Percentiles rank a stretch among this genome's conserved stretches.
phyloP scores from a whole-genome alignment of 23 red algal genomes.

The Gracilaria vermiculophylla region DNA sequence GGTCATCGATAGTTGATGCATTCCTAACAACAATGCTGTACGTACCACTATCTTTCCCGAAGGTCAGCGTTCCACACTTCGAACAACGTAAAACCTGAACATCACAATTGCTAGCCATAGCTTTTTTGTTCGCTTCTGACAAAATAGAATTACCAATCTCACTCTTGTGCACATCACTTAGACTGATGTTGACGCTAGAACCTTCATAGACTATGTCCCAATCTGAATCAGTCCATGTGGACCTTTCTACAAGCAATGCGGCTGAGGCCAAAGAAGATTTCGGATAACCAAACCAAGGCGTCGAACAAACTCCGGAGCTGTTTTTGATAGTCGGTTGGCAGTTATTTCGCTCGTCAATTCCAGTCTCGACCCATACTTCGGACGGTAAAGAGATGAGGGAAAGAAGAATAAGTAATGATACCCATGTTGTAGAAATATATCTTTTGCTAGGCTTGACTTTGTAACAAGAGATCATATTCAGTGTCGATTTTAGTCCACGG shows the following conservation, averaged over 20 bases:
- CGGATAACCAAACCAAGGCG: background rate
- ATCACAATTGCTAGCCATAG: background rate
- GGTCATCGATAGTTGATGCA: background rate
- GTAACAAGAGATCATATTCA: background rate
- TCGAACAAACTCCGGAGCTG: background rate
- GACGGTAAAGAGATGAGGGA: background rate
- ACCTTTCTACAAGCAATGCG: background rate
- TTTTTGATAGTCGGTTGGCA: background rate
- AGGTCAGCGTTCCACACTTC: background rate
- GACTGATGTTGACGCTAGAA: background rate
- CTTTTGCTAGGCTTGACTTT: background rate
- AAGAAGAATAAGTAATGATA: slow-evolving; percentile 9
- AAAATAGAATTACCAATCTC: background rate
- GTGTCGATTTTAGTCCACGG: background rate
- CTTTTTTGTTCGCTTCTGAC: background rate
- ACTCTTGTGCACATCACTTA: background rate
- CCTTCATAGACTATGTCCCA: slow-evolving; percentile 11
- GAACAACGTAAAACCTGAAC: background rate
- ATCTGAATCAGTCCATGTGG: slow-evolving; percentile 8
- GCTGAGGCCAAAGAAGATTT: background rate
- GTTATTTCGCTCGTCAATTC: background rate
- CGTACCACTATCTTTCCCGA: background rate
- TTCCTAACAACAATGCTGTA: background rate
- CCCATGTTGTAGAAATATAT: background rate
- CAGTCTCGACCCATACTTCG: slow-evolving; percentile 23